phyloP scores from a whole-genome alignment of 306 rosid genomes.

The Cucurbita pepo region DNA sequence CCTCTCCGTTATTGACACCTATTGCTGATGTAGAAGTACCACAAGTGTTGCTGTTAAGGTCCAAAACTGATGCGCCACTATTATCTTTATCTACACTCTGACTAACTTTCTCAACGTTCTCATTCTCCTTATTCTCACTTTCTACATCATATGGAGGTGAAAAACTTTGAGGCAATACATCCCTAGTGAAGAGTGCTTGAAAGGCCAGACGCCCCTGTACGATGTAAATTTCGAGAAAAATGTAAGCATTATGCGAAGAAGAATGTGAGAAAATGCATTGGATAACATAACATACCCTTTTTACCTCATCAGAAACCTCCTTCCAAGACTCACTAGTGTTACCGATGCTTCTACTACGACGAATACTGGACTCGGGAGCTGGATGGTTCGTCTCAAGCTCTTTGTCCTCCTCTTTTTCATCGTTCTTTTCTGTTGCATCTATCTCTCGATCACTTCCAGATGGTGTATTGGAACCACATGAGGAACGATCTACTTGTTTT shows the following conservation, averaged over 20 bases:
- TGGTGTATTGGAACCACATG: slow-evolving; percentile 87
- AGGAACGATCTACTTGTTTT: slow-evolving; percentile 79
- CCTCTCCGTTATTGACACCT: slow-evolving; percentile 23
- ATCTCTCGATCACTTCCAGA: slow-evolving; percentile 84
- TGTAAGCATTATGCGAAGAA: slow-evolving; percentile 9
- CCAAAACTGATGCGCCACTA: slow-evolving; percentile 8
- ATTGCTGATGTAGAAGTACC: slow-evolving; percentile 8
- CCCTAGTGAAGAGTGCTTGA: slow-evolving; percentile 75
- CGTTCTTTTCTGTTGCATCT: slow-evolving; percentile 60
- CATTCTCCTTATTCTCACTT: slow-evolving; percentile 21
- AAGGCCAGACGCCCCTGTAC: slow-evolving; percentile 74
- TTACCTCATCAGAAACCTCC: slow-evolving; percentile 90
- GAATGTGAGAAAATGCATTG: neutral
- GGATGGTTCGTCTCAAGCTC: slow-evolving; percentile 34
- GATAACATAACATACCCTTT: neutral
- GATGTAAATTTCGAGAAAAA: slow-evolving; percentile 11
- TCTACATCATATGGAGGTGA: slow-evolving; percentile 47
- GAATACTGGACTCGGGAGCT: slow-evolving; percentile 36
- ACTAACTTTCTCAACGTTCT: slow-evolving; percentile 9
- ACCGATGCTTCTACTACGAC: slow-evolving; percentile 39
- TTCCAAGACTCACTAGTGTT: slow-evolving; percentile 67
- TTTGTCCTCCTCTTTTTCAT: slow-evolving; percentile 29
- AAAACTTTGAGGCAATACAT: slow-evolving; percentile 82
- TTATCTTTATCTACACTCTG: slow-evolving; percentile 7
- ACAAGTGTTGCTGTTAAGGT: slow-evolving; percentile 28